phyloP scores from a whole-genome alignment of 495 filamentous ascomycete species.

The Neurospora sp. region DNA sequence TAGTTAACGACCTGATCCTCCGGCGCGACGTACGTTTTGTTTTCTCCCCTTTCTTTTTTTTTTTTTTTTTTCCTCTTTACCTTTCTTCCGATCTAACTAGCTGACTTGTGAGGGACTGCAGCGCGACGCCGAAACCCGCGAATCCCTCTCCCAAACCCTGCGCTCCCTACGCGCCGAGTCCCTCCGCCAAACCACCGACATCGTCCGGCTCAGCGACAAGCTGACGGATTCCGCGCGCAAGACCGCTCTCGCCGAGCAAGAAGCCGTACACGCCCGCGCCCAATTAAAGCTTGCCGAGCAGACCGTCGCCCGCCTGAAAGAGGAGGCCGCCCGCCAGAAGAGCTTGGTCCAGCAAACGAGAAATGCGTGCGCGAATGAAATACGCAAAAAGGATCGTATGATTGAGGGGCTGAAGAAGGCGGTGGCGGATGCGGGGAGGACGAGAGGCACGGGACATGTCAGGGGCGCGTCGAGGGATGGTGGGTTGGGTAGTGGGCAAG shows the following conservation, averaged over 20 bases:
- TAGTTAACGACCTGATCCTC: slow-evolving; percentile 82
- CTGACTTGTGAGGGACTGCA: slow-evolving; percentile 19
- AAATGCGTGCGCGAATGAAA: slow-evolving; percentile 79
- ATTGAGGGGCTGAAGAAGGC: slow-evolving; percentile 82
- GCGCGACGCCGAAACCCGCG: slow-evolving; percentile 82
- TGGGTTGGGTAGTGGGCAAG: slow-evolving; percentile 16
- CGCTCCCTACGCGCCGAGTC: slow-evolving; percentile 63
- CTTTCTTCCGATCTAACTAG: neutral
- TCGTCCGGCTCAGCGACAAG: slow-evolving; percentile 54
- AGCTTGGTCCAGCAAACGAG: slow-evolving; percentile 69
- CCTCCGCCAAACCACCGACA: slow-evolving; percentile 53
- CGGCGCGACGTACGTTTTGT: slow-evolving; percentile 61
- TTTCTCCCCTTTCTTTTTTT: neutral
- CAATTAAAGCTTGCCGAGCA: slow-evolving; percentile 64
- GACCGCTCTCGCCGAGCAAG: slow-evolving; percentile 61
- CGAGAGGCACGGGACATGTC: slow-evolving; percentile 24
- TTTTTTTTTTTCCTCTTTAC: neutral
- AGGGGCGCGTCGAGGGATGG: neutral
- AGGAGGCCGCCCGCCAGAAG: slow-evolving; percentile 72
- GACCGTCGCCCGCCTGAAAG: slow-evolving; percentile 57
- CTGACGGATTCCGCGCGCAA: slow-evolving; percentile 63
- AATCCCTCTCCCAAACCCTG: slow-evolving; percentile 69
- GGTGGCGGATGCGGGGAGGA: slow-evolving; percentile 38
- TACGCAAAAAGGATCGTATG: slow-evolving; percentile 83
- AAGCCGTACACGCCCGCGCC: slow-evolving; percentile 56